Evolutionary conservation across 2,329 filamentous ascomycete genomes (phyloP), one percentile per base, ranked within the genome.

Genomic region (Mycogone perniciosa): DNA sequence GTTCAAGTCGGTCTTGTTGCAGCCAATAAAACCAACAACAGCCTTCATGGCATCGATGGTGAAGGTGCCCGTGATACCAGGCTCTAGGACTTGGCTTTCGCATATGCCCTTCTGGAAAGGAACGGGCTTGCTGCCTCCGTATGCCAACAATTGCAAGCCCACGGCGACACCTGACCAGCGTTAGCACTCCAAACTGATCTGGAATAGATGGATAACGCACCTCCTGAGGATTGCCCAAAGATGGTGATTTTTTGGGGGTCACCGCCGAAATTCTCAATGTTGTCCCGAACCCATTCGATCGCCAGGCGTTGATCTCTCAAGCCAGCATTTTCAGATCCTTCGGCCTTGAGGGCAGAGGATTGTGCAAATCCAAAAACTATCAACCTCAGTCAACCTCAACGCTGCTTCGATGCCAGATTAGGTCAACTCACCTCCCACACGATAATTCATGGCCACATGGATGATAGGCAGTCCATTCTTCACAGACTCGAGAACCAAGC

Each of bases 241-340:
- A 60, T 64, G 7, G 68, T 68, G 54, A 77, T 75, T n/a, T 63
- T 62, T 2, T 60, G 44, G 1, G 70, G 63, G 53, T 77, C 73
- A 11, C 79, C 78, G 13, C 76, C 76, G 54, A 81, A 81, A 1
- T 63, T 61, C 7, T 59, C 68, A 27, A 80, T 74, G 57, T 59
- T 73, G 39, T 72, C 67, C 31, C 69, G 66, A 27, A 74, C 64
- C 71, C 71, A 74, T 41, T 66, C 60, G 1, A 74, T 57, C 1
- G 69, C 70, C 2, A 71, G 56, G 2, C 78, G 70, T 57, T 82
- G 78, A 57, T 84, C 79, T 5, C 72, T 67, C 5, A 81, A 61
- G 1, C 76, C 79, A 2, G 76, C 58, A 52, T 81, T 81, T 42
- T 58, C 51, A 4, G 58, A 60, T 11, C 54, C 52, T 30, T 59